Conservation (phyloP, 1,284 basidiomycete genomes). For the Spongispora temasekensis region DNA sequence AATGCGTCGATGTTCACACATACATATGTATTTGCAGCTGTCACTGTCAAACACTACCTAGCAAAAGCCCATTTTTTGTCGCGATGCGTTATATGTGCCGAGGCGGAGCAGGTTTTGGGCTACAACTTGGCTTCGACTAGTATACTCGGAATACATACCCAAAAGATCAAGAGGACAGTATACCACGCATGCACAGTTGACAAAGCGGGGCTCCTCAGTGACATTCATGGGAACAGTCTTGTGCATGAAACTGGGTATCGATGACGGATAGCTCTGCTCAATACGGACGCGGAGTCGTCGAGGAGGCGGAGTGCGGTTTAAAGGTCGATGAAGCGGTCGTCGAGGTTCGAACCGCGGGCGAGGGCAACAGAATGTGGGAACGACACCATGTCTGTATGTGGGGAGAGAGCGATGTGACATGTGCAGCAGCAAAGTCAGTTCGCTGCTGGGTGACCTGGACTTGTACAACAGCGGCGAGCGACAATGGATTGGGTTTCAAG, state of each 20-base stretch:
- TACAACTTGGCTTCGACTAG: too few species aligned
- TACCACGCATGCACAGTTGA: slow-evolving; percentile 90
- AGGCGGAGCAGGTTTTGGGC: too few species aligned
- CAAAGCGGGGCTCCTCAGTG: slow-evolving; percentile 84
- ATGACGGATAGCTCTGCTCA: slow-evolving; percentile 49
- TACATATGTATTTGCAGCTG: too few species aligned
- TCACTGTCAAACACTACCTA: too few species aligned
- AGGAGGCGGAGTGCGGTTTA: slow-evolving; percentile 38
- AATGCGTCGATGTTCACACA: too few species aligned
- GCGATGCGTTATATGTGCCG: too few species aligned
- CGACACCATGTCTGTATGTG: neutral
- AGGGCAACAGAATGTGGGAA: slow-evolving; percentile 58
- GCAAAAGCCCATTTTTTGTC: too few species aligned
- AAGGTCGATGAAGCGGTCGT: slow-evolving; percentile 86
- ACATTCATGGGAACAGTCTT: slow-evolving; percentile 97
- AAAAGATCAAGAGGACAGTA: too few species aligned
- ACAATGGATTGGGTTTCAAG: slow-evolving; percentile 75
- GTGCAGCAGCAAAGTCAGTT: neutral
- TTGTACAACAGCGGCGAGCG: slow-evolving; percentile 52
- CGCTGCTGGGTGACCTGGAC: slow-evolving; percentile 5
- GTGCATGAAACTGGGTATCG: slow-evolving; percentile 91
- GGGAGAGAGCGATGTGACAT: neutral
- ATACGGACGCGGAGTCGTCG: slow-evolving; percentile 21
- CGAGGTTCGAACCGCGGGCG: slow-evolving; percentile 87
- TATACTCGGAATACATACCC: too few species aligned